Evolutionary conservation across 2,329 filamentous ascomycete species (phyloP).

Genomic region (Fusarium pseudoanthophilum): DNA sequence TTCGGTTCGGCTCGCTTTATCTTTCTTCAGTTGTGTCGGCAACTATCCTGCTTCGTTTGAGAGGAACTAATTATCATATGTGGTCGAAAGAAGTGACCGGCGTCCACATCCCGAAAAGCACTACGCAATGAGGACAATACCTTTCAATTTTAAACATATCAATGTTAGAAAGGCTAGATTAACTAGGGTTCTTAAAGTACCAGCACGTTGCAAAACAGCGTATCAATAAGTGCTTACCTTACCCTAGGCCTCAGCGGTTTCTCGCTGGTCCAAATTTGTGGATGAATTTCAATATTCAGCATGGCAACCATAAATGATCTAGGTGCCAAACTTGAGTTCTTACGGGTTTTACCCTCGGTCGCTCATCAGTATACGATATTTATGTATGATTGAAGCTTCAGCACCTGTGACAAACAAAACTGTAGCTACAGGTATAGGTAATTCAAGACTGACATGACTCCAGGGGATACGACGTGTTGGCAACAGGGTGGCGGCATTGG

Average conservation of each 20-base stretch:
- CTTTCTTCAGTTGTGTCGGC: no score
- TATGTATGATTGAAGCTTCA: not conserved
- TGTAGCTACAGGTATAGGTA: not conserved
- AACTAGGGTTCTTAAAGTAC: not conserved
- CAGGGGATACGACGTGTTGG: not conserved
- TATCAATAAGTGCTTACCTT: not conserved
- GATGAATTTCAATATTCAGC: not conserved
- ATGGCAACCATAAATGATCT: not conserved
- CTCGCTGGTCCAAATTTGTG: not conserved
- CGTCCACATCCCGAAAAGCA: not conserved
- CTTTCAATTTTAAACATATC: not conserved
- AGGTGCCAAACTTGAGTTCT: not conserved
- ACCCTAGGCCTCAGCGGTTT: not conserved
- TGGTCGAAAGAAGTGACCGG: not conserved
- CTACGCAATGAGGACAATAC: not conserved
- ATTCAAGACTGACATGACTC: not conserved
- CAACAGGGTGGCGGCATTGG: not conserved
- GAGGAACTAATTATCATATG: not conserved
- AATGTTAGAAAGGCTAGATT: not conserved
- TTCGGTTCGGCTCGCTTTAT: constrained; percentile 10
- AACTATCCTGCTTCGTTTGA: not conserved
- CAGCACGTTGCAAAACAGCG: not conserved
- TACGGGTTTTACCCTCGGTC: not conserved
- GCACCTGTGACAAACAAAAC: not conserved
- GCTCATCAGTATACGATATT: not conserved